phyloP scores from a whole-genome alignment of 306 rosid species.

The Lathyrus tuberosus region DNA sequence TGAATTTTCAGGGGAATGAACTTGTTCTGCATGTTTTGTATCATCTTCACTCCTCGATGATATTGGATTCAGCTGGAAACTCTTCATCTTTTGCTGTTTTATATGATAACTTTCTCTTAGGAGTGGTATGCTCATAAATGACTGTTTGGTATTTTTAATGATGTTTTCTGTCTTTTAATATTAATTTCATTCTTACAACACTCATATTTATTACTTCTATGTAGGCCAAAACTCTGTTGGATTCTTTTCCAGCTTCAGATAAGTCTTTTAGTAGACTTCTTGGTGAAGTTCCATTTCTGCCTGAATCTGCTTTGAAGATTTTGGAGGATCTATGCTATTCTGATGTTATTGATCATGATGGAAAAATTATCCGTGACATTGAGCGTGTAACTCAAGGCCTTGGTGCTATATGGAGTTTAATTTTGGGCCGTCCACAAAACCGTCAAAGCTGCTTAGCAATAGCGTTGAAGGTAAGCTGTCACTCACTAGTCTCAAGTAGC shows the following conservation, averaged over 20 bases:
- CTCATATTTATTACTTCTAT: conserved; percentile 34
- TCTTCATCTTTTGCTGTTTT: conserved; percentile 61
- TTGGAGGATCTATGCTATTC: conserved; percentile 80
- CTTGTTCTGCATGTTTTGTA: conserved; percentile 82
- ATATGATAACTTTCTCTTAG: conserved; percentile 85
- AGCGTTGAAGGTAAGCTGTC: conserved; percentile 72
- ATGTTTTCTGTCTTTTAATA: background rate
- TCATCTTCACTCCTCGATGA: conserved; percentile 71
- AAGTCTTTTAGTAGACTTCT: conserved; percentile 94
- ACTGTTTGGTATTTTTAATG: conserved; percentile 33
- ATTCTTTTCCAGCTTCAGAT: conserved; percentile 88
- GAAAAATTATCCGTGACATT: conserved; percentile 72
- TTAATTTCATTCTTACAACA: conserved; percentile 34
- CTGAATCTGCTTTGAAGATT: conserved; percentile 73
- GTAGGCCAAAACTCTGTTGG: conserved; percentile 82
- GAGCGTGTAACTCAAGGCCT: conserved; percentile 99
- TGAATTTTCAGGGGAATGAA: conserved; percentile 88
- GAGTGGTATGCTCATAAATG: conserved; percentile 67
- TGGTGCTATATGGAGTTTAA: conserved; percentile 96
- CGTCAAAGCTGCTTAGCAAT: conserved; percentile 83
- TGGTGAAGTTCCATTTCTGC: conserved; percentile 89
- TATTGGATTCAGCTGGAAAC: conserved; percentile 61
- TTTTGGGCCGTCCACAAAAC: conserved; percentile 84
- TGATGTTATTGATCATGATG: conserved; percentile 62
- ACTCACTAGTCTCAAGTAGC: conserved; percentile 27